A percentile compares a stretch with the other conserved stretches of the same genome.
Evolutionary conservation across 1,284 basidiomycete species (phyloP).

Genomic region (Irpex rosettiformis): DNA sequence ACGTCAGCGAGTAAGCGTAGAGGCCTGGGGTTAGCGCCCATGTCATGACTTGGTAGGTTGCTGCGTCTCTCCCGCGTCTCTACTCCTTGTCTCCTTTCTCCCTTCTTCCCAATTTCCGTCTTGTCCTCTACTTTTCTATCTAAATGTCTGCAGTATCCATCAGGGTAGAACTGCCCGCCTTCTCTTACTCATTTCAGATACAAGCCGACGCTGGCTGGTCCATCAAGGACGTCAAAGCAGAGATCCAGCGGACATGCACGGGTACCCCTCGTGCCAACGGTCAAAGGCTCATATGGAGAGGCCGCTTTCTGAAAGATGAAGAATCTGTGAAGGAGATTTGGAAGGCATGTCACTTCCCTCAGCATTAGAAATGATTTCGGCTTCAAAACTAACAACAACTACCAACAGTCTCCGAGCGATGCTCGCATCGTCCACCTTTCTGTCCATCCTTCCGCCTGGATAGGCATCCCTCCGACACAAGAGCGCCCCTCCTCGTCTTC

Average conservation of each 20-base stretch:
- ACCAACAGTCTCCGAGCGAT: slow-evolving; percentile 48
- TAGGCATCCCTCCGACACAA: slow-evolving; percentile 39
- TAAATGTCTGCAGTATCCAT: slow-evolving; percentile 45
- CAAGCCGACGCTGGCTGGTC: slow-evolving; percentile 45
- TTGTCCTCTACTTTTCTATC: slow-evolving; percentile 8
- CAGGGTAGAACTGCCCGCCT: slow-evolving; percentile 71
- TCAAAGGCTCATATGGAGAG: slow-evolving; percentile 73
- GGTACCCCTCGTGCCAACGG: slow-evolving; percentile 66
- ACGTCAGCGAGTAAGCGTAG: slow-evolving; percentile 15
- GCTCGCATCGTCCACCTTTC: slow-evolving; percentile 67
- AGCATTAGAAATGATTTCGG: slow-evolving; percentile 1
- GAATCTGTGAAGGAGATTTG: slow-evolving; percentile 67
- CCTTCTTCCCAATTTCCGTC: slow-evolving; percentile 3
- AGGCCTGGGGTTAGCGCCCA: not conserved
- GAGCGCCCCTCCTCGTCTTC: slow-evolving; percentile 4
- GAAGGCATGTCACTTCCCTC: slow-evolving; percentile 45
- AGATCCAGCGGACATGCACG: slow-evolving; percentile 56
- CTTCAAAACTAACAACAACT: slow-evolving; percentile 10
- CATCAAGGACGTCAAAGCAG: slow-evolving; percentile 63
- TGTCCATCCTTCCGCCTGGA: slow-evolving; percentile 75
- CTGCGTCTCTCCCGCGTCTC: not conserved
- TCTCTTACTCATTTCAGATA: slow-evolving; percentile 61
- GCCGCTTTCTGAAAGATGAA: slow-evolving; percentile 59
- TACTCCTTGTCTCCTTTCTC: slow-evolving; percentile 1
- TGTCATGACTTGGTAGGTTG: not conserved